Evolutionary conservation across 2,329 filamentous ascomycete genomes (phyloP), one percentile per base, ranked within the genome.

Genomic region (Aspergillus fructus): DNA sequence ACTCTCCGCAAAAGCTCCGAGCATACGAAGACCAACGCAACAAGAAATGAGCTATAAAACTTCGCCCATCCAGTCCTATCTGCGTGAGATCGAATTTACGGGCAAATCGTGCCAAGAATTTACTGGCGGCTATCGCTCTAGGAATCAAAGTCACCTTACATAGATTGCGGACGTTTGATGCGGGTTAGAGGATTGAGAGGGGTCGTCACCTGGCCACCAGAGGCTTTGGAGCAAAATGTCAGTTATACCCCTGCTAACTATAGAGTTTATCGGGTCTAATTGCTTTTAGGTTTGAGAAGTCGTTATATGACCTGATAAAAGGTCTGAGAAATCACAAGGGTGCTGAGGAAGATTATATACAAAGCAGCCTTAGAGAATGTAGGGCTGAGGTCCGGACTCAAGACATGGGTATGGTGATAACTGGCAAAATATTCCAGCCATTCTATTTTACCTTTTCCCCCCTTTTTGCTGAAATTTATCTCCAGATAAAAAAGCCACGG

Each of bases 221-320:
- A 30, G 27, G 9, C 27, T 30, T 30, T 30, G 27, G 27, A 30
- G 9, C 27, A 62, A 42, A 55, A 64, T 64, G 62, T 64, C 5
- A 33, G 60, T 50, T 24, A 46, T n/a, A n/a, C 11, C 12, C 15
- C 3, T 51, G 27, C 15, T 23, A 15, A 42, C 13, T 15, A 45
- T 24, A 27, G 6, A 13, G 15, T 13, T 30, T 46, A n/a, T 8
- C 8, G 15, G 17, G 7, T 48, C 40, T 52, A 50, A 51, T 27
- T 30, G n/a, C 4, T 9, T n/a, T 12, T 50, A 97, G 93, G 94
- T 99, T 99, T 79, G 94, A 99, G 77, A 99, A 99, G 79, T 97
- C 94, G 42, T 85, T 99, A 19, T 96, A 97, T 78, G 93, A 97
- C 85, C 93, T 99, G 81, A 99, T 99, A 69, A 86, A 93, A 77